Base-by-base conservation (phyloP, 495 filamentous ascomycete genomes). In the Amphirosellinia nigrospora region DNA sequence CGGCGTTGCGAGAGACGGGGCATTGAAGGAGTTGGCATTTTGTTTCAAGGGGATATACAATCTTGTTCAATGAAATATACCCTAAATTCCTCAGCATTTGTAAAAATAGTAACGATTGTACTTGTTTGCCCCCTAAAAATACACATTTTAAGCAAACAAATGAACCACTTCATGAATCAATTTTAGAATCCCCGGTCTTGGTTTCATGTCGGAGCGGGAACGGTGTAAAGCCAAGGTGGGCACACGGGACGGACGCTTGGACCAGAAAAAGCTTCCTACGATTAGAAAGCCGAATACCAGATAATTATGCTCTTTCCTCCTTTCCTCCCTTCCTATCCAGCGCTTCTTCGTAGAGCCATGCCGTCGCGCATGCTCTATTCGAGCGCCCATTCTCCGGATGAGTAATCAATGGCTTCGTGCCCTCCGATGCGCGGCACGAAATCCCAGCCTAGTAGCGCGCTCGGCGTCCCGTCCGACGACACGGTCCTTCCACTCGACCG, bases 331-430 rank as follows among this genome's bases (percentile, higher is more conserved):
- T 38, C 55, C 65, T 30, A 48, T 48, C 52, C 55, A 41, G n/a
- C 23, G 9, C 30, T 39, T 32, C 64, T 11, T 41, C 63, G 28
- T 63, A 64, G 73, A 73, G 73, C 64, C 41, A 78, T 77, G 77
- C 70, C 67, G 71, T 72, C 70, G 73, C 70, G 73, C 70, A 69
- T 38, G 78, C 78, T 76, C 72, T 62, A 61, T 38, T 60, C 68
- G 77, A 79, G 81, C 80, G 76, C 75, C 75, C 76, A 73, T 62
- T 26, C 70, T 68, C 77, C 77, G 81, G 73, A 85, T 85, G 82
- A 82, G 82, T 78, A 78, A 74, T 62, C 68, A 72, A 73, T 73
- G 73, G 66, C 65, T 75, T 50, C 72, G 77, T 72, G 78, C 77
- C 70, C 69, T 82, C 69, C 77, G 81, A 30, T 78, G 70, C 59